Evolutionary conservation across 768 basidiomycete genomes (phyloP), one percentile per base, ranked within the genome.

Genomic region (Tylopilus vinaceipallidus): DNA sequence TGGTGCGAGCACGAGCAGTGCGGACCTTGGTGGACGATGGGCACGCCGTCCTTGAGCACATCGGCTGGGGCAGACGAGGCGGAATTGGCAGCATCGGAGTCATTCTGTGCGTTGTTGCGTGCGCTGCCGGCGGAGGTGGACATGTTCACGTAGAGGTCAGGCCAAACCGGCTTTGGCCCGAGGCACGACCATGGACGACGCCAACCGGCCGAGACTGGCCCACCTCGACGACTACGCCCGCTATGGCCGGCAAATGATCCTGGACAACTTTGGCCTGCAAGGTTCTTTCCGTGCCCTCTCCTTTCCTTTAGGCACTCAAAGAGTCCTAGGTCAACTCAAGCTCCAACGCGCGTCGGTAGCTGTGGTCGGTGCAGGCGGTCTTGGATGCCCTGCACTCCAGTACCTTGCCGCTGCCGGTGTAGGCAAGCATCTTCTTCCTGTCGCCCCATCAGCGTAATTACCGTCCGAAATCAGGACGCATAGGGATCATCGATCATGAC

Each of bases 211-310:
- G 13, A 56, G 54, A 52, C 51, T 73, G 53, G 70, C 77, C 24
- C 70, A 72, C 27, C 63, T 84, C 34, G 72, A 78, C 45, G 94
- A 98, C 58, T 98, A 95, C 66, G 73, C 76, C 59, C 79, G 95
- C 49, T 98, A 98, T 82, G 94, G 95, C 37, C 77, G 97, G 47
- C 95, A 99, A 65, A 95, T 99, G 94, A 92, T 98, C 49, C 71
- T 97, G 46, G 83, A 91, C 49, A 86, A 84, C 16, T 86, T 97
- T 63, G 95, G 95, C 9, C 75, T 98, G 2, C 75, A 81, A 70
- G 95, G 95, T 88, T 71, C 50, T 17, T 34, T 30, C 4, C 22
- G 29, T 36, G 26, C 29, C 41, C 43, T 30, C 38, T 30, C 23
- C 42, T 33, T 12, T 24, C 27, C 38, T 19, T 12, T 17, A 30